phyloP scores from a whole-genome alignment of 345 rosid genomes.

The Pistacia atlantica region DNA sequence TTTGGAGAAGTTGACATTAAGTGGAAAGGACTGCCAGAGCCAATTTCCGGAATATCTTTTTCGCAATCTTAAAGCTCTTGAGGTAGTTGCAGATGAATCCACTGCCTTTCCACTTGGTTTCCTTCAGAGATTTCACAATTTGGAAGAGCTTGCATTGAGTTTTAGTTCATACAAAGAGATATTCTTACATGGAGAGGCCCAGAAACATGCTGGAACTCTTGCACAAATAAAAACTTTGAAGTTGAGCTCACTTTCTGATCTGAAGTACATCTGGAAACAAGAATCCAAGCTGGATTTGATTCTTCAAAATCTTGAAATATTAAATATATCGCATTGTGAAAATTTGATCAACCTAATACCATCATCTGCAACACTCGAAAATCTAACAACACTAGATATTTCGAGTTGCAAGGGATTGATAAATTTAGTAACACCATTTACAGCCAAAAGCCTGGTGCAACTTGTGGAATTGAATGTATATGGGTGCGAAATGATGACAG shows the following conservation, averaged over 20 bases:
- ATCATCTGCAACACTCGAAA: background rate
- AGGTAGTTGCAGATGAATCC: background rate
- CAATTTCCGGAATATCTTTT: background rate
- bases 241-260: background rate
- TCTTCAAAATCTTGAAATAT: slow-evolving; percentile 6
- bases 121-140: slow-evolving; percentile 12
- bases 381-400: background rate
- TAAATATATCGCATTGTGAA: background rate
- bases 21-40: background rate
- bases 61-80: background rate
- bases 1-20: slow-evolving; percentile 15
- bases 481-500: background rate
- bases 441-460: slow-evolving; percentile 11
- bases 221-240: background rate
- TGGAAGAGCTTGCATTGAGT: background rate
- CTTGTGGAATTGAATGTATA: background rate
- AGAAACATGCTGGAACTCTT: background rate
- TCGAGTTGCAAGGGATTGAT: background rate
- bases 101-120: background rate
- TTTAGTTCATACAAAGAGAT: slow-evolving; percentile 4
- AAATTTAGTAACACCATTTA: slow-evolving; percentile 7
- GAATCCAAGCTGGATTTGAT: background rate
- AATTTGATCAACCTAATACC: background rate
- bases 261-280: slow-evolving; percentile 14
- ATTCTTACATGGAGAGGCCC: background rate